Base-by-base conservation (phyloP, 2,329 filamentous ascomycete species). In the Didymellaceae sp. region DNA sequence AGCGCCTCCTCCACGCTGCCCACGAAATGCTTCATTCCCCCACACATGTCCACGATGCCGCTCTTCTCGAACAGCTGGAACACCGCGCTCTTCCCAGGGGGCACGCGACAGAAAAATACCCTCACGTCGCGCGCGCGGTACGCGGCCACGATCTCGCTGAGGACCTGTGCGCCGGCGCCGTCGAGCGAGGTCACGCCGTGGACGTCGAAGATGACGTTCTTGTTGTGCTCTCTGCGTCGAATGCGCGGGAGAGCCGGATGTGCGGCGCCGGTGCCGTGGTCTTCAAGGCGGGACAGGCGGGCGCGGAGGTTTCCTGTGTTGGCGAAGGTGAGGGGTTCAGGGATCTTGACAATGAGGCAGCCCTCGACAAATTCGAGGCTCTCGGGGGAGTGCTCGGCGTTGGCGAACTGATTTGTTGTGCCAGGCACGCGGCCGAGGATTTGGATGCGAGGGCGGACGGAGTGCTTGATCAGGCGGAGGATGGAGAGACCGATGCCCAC, bases 171-270 rank as follows among this genome's bases (percentile, higher is more conserved):
- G 1, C 93, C 94, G 0, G 91, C 96, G 5, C 91, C 94, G 69
- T 99, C 94, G 63, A 99, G 86, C 21, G 88, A 89, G 0, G 92
- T 96, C 3, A 99, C 94, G n/a, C 94, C 94, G 62, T 97, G 93
- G 6, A 97, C 91, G 70, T 99, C 94, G 66, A 99, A 97, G 55
- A 99, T 91, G 72, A 99, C 81, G 67, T 96, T 97, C 61, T 86
- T 84, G 70, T 97, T 97, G 65, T 90, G 86, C 54, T 93, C 88
- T n/a, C 86, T 82, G 20, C 82, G 79, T 4, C 92, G 83, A 11
- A 96, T 80, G 2, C 89, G 83, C 0, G 94, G 94, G 14, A 97
- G 79, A 0, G 92, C 92, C 0, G 94, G 94, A 64, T 97, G 94
- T 0, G 90, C 91, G 44, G 83, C 80, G 35, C 80, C 86, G 0